Evolutionary conservation across 1,284 basidiomycete species (phyloP).

Genomic region (Trametes pubescens): DNA sequence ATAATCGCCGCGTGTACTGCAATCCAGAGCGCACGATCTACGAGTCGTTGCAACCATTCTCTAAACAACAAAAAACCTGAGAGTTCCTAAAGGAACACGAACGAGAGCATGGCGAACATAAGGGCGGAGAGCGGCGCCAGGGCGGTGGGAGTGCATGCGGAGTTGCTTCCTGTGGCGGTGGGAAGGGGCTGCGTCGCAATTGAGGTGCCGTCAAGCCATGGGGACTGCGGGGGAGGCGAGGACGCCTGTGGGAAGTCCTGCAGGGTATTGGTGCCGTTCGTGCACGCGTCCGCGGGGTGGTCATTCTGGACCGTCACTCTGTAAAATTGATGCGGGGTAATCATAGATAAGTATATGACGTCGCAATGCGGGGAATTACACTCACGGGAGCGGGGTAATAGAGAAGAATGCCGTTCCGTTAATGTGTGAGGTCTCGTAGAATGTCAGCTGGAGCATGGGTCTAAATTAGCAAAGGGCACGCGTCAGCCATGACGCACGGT

Average conservation of each 20-base stretch:
- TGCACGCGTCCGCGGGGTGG: constrained; percentile 42
- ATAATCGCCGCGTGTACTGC: constrained; percentile 29
- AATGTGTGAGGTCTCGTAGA: constrained; percentile 56
- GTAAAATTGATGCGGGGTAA: neutral
- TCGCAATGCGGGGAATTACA: neutral
- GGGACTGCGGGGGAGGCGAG: constrained; percentile 38
- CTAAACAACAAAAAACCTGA: neutral
- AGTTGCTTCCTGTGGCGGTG: constrained; percentile 28
- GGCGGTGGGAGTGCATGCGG: constrained; percentile 1
- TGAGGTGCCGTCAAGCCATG: constrained; percentile 38
- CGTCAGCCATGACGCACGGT: neutral
- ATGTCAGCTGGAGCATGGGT: constrained; percentile 48
- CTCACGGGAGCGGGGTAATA: constrained; percentile 53
- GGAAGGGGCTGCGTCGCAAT: constrained; percentile 35
- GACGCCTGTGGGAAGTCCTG: constrained; percentile 48
- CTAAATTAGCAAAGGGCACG: neutral
- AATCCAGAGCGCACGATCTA: constrained; percentile 17
- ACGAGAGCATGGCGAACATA: constrained; percentile 1
- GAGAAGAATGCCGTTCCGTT: constrained; percentile 49
- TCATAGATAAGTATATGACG: neutral
- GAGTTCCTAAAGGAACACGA: neutral
- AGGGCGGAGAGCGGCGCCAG: neutral
- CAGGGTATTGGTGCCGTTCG: constrained; percentile 46
- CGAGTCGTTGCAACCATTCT: neutral
- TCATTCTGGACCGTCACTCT: constrained; percentile 51